Percentiles rank a stretch among this genome's conserved stretches.
Evolutionary conservation across 1,139 yeast species (phyloP).

Genomic region (Protomyces inundatus): DNA sequence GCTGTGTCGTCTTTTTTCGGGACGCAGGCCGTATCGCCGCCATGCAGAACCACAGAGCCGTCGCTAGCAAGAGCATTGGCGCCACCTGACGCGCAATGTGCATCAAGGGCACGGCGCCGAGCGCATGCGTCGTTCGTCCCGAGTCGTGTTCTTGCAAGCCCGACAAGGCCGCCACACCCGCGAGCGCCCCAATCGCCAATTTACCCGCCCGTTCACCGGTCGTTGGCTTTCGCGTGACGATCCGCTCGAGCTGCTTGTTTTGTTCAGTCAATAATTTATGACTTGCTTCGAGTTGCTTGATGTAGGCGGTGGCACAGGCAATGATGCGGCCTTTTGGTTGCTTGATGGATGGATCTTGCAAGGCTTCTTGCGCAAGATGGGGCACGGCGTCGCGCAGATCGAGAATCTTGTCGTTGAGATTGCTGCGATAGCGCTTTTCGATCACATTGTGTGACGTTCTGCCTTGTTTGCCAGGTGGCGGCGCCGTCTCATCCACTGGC

Average conservation of each 20-base stretch:
- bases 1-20: background rate
- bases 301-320: conserved; percentile 85
- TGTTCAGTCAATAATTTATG: conserved; percentile 56
- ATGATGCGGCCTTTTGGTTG: conserved; percentile 70
- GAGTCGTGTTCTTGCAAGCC: conserved; percentile 9
- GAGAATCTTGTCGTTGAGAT: conserved; percentile 65
- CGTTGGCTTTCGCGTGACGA: conserved; percentile 1
- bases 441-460: conserved; percentile 73
- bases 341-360: conserved; percentile 36
- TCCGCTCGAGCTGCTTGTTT: conserved; percentile 44
- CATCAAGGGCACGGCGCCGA: background rate
- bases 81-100: background rate
- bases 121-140: background rate
- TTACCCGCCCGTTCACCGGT: conserved; percentile 33
- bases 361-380: conserved; percentile 45
- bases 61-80: background rate
- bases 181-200: conserved; percentile 41
- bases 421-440: conserved; percentile 72
- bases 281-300: conserved; percentile 69
- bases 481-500: background rate
- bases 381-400: conserved; percentile 75
- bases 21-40: background rate
- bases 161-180: conserved; percentile 39
- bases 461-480: conserved; percentile 33
- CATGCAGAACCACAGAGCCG: background rate